Conservation (phyloP, 164 flowering plant species). For the Vitis cinerea region DNA sequence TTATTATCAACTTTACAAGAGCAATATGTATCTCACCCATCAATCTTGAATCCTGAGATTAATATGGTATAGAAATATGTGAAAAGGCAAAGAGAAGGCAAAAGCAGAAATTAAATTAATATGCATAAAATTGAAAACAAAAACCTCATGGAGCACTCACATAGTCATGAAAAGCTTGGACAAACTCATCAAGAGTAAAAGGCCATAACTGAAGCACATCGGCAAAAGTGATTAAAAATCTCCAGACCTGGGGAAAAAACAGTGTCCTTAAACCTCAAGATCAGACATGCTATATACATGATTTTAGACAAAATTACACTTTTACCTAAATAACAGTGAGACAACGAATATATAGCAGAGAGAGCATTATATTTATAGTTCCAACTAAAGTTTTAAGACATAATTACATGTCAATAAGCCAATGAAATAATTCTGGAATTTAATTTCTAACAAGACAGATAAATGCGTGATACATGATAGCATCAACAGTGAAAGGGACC, state of each 20-base stretch:
- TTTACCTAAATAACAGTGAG: too few relatives aligned
- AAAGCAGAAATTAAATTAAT: neutral
- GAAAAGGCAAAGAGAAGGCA: neutral
- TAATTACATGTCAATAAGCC: too few relatives aligned
- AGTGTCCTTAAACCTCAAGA: neutral
- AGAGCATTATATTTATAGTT: too few relatives aligned
- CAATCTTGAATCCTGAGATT: conserved; percentile 79
- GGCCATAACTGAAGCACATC: conserved; percentile 97
- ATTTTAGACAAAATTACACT: too few relatives aligned
- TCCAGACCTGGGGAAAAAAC: conserved; percentile 70
- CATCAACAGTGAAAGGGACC: too few relatives aligned
- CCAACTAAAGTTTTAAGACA: too few relatives aligned
- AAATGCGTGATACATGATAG: too few relatives aligned
- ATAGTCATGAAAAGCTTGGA: conserved; percentile 93
- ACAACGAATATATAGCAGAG: too few relatives aligned
- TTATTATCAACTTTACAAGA: conserved; percentile 70
- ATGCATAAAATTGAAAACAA: neutral
- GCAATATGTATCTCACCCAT: conserved; percentile 87
- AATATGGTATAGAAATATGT: neutral
- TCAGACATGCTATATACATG: too few relatives aligned
- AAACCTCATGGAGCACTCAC: conserved; percentile 42
- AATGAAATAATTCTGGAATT: too few relatives aligned
- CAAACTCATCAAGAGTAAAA: conserved; percentile 95
- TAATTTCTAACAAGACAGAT: too few relatives aligned
- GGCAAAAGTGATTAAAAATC: conserved; percentile 79